Percentiles rank a stretch among this genome's conserved stretches.
phyloP scores from a whole-genome alignment of 352 stramenopile genomes.

The Globisporangium nunn region DNA sequence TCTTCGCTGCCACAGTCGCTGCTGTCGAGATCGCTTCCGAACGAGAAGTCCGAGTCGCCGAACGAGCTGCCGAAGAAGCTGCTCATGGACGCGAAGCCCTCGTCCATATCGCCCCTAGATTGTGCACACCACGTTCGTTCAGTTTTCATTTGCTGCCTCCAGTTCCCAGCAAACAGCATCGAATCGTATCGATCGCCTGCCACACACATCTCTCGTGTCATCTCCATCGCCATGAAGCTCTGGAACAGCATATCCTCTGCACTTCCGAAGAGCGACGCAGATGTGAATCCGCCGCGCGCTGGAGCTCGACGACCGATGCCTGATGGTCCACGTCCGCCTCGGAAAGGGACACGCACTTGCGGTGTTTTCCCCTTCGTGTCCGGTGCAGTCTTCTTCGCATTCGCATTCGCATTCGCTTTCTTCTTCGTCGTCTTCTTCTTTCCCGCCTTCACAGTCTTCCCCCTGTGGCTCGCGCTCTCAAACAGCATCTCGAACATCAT shows the following conservation, averaged over 20 bases:
- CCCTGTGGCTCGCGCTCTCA: conserved; percentile 8
- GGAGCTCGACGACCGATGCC: neutral
- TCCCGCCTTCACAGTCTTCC: neutral
- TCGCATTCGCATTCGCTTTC: no score
- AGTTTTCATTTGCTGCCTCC: neutral
- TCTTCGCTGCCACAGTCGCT: conserved; percentile 5
- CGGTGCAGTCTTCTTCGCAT: conserved; percentile 3
- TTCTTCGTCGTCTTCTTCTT: conserved; percentile 1
- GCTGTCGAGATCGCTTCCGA: conserved; percentile 4
- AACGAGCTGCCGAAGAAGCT: conserved; percentile 28
- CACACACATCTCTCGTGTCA: conserved; percentile 19
- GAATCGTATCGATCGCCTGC: no score
- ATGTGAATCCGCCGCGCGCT: neutral
- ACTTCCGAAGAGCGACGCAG: conserved; percentile 5
- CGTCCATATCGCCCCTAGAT: conserved; percentile 26
- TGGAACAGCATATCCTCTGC: conserved; percentile 12
- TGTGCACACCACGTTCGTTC: neutral
- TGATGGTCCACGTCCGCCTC: neutral
- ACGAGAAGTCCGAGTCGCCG: conserved; percentile 16
- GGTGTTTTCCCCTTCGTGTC: conserved; percentile 3
- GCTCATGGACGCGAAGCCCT: conserved; percentile 40
- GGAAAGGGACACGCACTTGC: conserved; percentile 7
- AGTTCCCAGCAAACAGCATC: neutral
- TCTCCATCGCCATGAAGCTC: conserved; percentile 16
- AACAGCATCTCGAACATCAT: conserved; percentile 79